These are phyloP conservation scores for Umbelopsis sp. DNA, from an alignment of 371 early-diverging fungal genomes.

Conservation along the genomic window DNA sequence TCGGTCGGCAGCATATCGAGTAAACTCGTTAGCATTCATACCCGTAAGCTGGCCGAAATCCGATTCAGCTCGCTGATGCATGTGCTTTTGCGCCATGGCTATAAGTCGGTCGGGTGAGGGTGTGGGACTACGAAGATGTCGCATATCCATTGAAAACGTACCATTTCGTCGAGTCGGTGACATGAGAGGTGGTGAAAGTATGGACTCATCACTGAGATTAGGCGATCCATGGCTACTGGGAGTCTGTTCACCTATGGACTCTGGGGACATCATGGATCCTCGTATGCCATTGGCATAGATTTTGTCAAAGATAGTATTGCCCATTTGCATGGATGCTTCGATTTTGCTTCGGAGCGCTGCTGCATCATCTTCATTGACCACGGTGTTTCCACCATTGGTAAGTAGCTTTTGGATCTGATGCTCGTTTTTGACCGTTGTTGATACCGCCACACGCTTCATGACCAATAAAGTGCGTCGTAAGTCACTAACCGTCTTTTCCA, in stretches of 20 bases:
- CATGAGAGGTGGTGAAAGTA: constrained; percentile 32
- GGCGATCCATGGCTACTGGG: constrained; percentile 24
- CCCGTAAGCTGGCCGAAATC: constrained; percentile 31
- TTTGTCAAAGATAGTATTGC: constrained; percentile 63
- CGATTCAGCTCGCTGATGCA: constrained; percentile 40
- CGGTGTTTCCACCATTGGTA: constrained; percentile 19
- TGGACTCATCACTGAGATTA: constrained; percentile 26
- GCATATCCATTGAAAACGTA: constrained; percentile 2
- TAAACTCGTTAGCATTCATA: constrained; percentile 49
- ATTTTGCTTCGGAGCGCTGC: constrained; percentile 37
- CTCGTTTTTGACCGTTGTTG: constrained; percentile 80
- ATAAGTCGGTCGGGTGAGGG: constrained; percentile 53
- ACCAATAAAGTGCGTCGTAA: constrained; percentile 75
- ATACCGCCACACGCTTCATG: constrained; percentile 81
- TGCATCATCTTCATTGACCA: constrained; percentile 27
- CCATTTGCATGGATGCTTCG: constrained; percentile 54
- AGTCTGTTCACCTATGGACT: constrained; percentile 29
- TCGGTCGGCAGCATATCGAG: constrained; percentile 44
- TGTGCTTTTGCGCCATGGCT: constrained; percentile 43
- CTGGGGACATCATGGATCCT: constrained; percentile 46
- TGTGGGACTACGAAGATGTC: constrained; percentile 23
- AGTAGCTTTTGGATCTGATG: constrained; percentile 71
- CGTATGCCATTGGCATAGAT: constrained; percentile 64
- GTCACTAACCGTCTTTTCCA: constrained; percentile 75
- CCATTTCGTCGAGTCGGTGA: constrained; percentile 22